Conservation (phyloP, 176 grass and related monocot genomes). For the Hyparrhenia diplandra region DNA sequence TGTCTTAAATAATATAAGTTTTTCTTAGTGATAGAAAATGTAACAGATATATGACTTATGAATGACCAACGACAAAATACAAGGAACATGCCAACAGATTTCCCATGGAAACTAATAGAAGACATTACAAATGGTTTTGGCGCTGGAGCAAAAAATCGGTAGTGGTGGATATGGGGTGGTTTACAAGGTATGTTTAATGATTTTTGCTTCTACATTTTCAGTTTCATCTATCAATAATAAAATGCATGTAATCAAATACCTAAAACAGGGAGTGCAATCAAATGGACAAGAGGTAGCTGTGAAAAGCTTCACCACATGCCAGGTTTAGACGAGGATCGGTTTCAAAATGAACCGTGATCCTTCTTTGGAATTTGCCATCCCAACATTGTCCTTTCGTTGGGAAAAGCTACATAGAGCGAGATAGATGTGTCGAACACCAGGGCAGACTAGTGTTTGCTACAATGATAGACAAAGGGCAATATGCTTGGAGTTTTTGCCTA, state of each 20-base stretch:
- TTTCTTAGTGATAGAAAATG: no score
- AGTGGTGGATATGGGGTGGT: neutral
- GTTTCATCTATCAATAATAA: neutral
- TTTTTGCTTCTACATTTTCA: neutral
- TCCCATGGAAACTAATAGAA: neutral
- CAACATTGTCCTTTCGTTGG: neutral
- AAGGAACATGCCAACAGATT: neutral
- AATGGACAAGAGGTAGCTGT: neutral
- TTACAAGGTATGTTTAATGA: neutral
- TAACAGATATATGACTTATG: no score
- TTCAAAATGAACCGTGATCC: neutral
- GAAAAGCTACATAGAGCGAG: no score
- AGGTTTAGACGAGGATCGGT: neutral
- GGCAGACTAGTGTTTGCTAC: neutral
- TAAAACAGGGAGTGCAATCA: neutral
- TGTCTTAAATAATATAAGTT: no score
- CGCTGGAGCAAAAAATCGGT: neutral
- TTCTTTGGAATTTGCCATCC: neutral
- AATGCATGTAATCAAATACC: neutral
- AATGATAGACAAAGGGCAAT: neutral
- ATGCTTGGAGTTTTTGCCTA: neutral
- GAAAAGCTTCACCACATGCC: neutral
- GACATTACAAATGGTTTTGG: no score
- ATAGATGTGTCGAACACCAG: neutral
- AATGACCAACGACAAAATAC: no score